Base-by-base conservation (phyloP, 2,329 filamentous ascomycete genomes). In the Epichloe coenophiala region DNA sequence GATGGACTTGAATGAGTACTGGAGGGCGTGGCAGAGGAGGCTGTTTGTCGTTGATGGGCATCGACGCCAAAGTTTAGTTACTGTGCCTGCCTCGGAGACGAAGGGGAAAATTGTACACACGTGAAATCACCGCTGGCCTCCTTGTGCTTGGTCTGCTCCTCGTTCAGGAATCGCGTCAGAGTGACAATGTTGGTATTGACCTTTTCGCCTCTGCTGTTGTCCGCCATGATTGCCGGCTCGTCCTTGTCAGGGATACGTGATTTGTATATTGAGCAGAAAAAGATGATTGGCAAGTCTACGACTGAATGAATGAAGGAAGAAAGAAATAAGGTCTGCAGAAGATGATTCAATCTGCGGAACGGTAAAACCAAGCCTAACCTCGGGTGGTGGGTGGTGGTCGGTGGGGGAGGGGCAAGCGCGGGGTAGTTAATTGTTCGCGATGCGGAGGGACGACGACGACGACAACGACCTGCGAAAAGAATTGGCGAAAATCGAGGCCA, bases 1-100 rank as follows among this genome's bases (percentile, higher is more conserved):
- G 69, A 98, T 98, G 58, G 88, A 95, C 77, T 98, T 98, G 84
- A 98, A 98, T 57, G 93, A 91, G 76, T 97, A 98, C 71, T 97
- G 93, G 53, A 98, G 86, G 53, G 93, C 90, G 68, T 98, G 93
- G 77, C 89, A 96, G 53, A 98, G 81, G 49, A 98, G 80, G 62
- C 90, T 96, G 96, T 62, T 48, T 31, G 8, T 31, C 9, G 27
- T 11, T 9, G 8, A 31, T 11, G 27, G 37, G 13, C 6, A n/a
- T 49, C 13, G 23, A 15, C 12, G 13, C 45, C 12, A 13, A 19
- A 5, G n/a, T 44, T 9, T 17, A 36, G 37, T 27, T 7, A 6
- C 23, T 23, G 23, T 31, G 27, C 8, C 27, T 9, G 7, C 27
- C 9, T 11, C 9, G 27, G 9, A 31, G 27, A 31, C 27, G 27